Evolutionary conservation across 139 green algal genomes (phyloP).

Genomic region (Chlorella vulgaris): DNA sequence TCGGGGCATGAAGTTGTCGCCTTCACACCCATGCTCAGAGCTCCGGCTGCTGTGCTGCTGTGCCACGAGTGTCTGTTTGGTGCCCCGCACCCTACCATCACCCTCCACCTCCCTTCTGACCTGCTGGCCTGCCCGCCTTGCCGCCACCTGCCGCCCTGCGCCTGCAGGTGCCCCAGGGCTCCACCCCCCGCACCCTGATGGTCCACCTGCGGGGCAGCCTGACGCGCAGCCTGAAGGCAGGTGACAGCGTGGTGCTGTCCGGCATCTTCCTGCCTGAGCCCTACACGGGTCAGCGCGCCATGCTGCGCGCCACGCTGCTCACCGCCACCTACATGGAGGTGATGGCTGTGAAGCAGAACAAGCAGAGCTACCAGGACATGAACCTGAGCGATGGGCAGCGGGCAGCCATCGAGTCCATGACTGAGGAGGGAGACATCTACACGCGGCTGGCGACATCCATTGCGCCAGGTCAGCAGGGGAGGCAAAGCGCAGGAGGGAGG

Average conservation of each 20-base stretch:
- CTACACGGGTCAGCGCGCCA: conserved; percentile 62
- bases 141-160: background rate
- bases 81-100: no score
- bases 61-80: no score
- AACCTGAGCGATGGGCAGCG: conserved; percentile 52
- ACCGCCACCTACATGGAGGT: conserved; percentile 92
- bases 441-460: conserved; percentile 72
- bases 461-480: conserved; percentile 1
- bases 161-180: conserved; percentile 89
- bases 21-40: no score
- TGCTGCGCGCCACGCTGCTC: conserved; percentile 76
- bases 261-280: conserved; percentile 95
- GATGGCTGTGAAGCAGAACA: conserved; percentile 76
- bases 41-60: background rate
- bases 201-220: conserved; percentile 89
- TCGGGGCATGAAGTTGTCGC: no score
- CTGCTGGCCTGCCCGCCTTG: background rate
- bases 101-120: no score
- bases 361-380: conserved; percentile 74
- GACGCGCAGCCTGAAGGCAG: conserved; percentile 84
- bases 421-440: conserved; percentile 78
- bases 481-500: no score
- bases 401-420: conserved; percentile 57
- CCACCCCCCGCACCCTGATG: conserved; percentile 89
- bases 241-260: conserved; percentile 83